A percentile compares a stretch with the other conserved stretches of the same genome.
Evolutionary conservation across 1,284 basidiomycete species (phyloP).

Genomic region (Phlebopus sp.): DNA sequence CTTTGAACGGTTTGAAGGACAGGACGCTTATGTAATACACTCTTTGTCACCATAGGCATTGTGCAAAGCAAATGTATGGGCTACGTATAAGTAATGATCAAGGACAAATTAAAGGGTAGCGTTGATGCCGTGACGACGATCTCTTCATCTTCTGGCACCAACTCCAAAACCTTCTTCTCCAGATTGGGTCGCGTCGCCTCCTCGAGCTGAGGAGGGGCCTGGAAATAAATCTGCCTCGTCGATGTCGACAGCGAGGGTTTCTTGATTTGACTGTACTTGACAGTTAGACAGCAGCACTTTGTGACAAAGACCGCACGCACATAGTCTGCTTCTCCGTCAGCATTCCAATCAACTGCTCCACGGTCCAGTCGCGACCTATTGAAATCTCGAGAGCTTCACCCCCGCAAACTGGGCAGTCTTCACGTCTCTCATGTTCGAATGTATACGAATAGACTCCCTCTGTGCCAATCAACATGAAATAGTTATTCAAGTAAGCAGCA

Average conservation of each 20-base stretch:
- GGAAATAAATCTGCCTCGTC: conserved; percentile 81
- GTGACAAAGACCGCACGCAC: conserved; percentile 45
- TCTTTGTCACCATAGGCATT: too few species aligned
- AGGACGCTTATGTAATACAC: too few species aligned
- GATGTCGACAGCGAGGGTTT: conserved; percentile 79
- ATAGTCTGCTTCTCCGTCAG: conserved; percentile 84
- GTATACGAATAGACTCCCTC: conserved; percentile 98
- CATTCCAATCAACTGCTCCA: conserved; percentile 84
- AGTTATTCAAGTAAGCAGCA: conserved; percentile 95
- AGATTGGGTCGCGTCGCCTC: conserved; percentile 86
- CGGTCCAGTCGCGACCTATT: conserved; percentile 68
- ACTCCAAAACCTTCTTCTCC: conserved; percentile 78
- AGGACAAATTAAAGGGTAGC: conserved; percentile 82
- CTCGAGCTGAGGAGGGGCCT: conserved; percentile 89
- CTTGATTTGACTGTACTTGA: conserved; percentile 80
- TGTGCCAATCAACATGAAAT: conserved; percentile 97
- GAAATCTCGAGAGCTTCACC: conserved; percentile 78
- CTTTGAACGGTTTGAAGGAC: too few species aligned
- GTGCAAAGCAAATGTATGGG: neutral
- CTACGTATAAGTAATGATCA: conserved; percentile 63
- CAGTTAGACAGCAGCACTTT: conserved; percentile 3
- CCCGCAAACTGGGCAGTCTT: conserved; percentile 97
- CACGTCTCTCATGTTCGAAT: conserved; percentile 90
- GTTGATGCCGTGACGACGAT: conserved; percentile 85
- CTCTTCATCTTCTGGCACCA: conserved; percentile 74